Base-by-base conservation (phyloP, 1,284 basidiomycete species). In the Pholiota adiposa region DNA sequence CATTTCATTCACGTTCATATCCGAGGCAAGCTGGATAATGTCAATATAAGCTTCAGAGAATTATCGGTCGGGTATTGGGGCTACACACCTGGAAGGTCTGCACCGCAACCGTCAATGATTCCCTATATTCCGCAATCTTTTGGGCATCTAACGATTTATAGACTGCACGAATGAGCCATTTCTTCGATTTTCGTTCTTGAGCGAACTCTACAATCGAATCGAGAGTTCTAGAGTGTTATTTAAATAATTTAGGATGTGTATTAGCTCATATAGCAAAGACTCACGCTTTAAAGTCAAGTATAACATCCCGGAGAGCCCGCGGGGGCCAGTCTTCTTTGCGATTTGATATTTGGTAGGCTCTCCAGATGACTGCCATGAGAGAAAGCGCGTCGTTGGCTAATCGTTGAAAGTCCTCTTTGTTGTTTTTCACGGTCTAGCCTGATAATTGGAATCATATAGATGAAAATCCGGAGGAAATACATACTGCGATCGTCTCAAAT, bases 341-440 rank as follows among this genome's bases (percentile, higher is more conserved):
- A 4, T 49, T 12, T 4, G 61, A 61, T 7, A 41, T 41, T n/a
- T 60, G 18, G 33, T 64, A 64, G 0, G 63, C 51, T n/a, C 41
- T 16, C 46, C 52, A 66, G 8, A 66, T 52, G 1, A 56, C 54
- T 16, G 59, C 59, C 27, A 66, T 53, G 31, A 64, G 41, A 12
- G 51, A 43, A 0, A 59, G 46, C 1, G 58, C 56, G n/a, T 62
- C 56, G 1, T 56, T 18, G 8, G 61, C 65, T 4, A 66, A 31
- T n/a, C 59, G 54, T 6, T 57, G 27, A 31, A 63, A 61, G 21
- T 61, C 59, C 7, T 52, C 54, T 49, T 61, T 62, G 23, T 66
- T 66, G 4, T 63, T 58, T 44, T 63, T 66, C 7, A 64, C 55
- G 12, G 34, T 12, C 56, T 63, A n/a, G n/a, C n/a, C n/a, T n/a